Evolutionary conservation across 2,329 filamentous ascomycete species (phyloP), one percentile per base, ranked within the genome.

Genomic region (Colletotrichum godetiae): DNA sequence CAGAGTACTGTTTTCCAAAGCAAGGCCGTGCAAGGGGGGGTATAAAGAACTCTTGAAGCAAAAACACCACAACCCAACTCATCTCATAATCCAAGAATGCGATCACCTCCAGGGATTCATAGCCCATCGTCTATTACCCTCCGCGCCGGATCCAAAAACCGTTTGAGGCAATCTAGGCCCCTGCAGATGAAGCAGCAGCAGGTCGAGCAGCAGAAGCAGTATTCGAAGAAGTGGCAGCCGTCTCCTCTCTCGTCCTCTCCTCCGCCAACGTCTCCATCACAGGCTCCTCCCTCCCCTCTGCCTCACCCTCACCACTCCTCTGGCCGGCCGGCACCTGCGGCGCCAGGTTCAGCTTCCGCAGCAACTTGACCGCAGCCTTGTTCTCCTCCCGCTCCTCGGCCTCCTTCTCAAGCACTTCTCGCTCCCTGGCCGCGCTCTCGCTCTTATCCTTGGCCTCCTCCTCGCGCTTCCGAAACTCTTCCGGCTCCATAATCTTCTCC

Each of bases 371-470:
- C 33, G 76, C 74, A 1, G 75, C 75, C n/a, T 57, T 71, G 27
- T 75, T 78, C 72, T 76, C 77, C 33, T 75, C 80, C 72, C 81
- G 94, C 73, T 79, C 78, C 52, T 77, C 78, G 61, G 81, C 79
- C 76, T 85, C 81, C 77, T 81, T 78, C 76, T 84, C 82, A 61
- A 86, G 75, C 37, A 86, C 81, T 72, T 84, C 79, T 69, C 86
- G 82, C 78, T 90, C 88, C 76, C 82, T 86, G 68, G 85, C 84
- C 52, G 89, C 88, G 76, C 91, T 88, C 81, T 92, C 86, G 76
- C 87, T 91, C 79, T 89, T 88, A 64, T 93, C 91, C 74, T 84
- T 87, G 75, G 88, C 84, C 37, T 88, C 90, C 78, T 92, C 91
- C 76, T 93, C 89, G 64, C 83, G 84, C 74, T 84, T 84, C 57